Conservation (phyloP, 495 filamentous ascomycete genomes). For the Articulospora tetracladia region DNA sequence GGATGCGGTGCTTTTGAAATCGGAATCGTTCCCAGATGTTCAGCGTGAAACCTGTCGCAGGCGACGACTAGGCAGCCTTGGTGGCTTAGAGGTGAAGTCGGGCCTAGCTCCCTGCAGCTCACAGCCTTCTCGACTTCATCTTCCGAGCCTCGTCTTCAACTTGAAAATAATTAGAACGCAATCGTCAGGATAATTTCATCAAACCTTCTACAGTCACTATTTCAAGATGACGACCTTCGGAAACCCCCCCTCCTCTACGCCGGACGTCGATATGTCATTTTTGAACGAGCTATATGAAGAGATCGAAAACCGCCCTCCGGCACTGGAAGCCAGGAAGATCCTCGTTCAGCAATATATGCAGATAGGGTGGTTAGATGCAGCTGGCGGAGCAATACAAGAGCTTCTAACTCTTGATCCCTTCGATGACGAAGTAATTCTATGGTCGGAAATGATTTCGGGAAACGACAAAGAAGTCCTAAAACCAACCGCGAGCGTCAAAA, state of each 20-base stretch:
- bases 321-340: constrained; percentile 14
- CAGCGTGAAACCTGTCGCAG: not conserved
- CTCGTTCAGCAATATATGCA: constrained; percentile 10
- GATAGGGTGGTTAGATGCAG: constrained; percentile 14
- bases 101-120: not conserved
- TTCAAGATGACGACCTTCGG: constrained; percentile 4
- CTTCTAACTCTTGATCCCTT: constrained; percentile 5
- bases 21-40: no score
- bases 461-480: not conserved
- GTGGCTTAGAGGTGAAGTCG: not conserved
- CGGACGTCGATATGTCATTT: constrained; percentile 9
- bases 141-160: not conserved
- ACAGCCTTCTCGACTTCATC: not conserved
- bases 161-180: not conserved
- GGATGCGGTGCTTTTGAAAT: no score
- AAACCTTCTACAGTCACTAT: not conserved
- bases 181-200: not conserved
- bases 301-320: constrained; percentile 7
- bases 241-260: not conserved
- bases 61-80: not conserved
- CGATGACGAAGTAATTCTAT: constrained; percentile 2
- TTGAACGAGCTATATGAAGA: constrained; percentile 14
- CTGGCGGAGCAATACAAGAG: constrained; percentile 3
- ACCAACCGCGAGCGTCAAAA: not conserved
- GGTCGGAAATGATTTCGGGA: not conserved